Conservation (phyloP, 192 early-diverging fungal species). For the Dimargaris cristalligena region DNA sequence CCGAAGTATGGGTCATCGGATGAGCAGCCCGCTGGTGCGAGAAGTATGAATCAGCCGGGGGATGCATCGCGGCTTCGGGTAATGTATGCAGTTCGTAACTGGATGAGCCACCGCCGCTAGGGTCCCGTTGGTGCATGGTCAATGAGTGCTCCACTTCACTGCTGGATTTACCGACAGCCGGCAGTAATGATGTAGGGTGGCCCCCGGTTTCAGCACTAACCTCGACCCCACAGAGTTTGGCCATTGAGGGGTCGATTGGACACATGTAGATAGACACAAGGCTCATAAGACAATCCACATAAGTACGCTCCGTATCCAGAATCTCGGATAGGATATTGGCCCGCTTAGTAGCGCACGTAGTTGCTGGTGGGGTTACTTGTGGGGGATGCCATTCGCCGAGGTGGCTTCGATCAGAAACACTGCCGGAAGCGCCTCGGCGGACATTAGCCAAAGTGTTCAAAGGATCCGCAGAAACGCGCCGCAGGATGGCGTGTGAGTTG, state of each 20-base stretch:
- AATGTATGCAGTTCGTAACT: too few species aligned
- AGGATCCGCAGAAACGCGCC: slow-evolving; percentile 13
- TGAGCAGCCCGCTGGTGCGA: too few species aligned
- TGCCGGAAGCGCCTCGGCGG: slow-evolving; percentile 13
- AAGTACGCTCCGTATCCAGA: slow-evolving; percentile 68
- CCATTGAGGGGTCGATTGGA: slow-evolving; percentile 24
- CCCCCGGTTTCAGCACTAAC: too few species aligned
- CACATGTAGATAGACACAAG: slow-evolving; percentile 48
- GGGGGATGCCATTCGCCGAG: not conserved
- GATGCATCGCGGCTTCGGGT: too few species aligned
- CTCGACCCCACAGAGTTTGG: not conserved
- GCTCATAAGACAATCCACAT: slow-evolving; percentile 63
- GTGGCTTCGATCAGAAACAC: not conserved
- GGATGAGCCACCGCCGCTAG: too few species aligned
- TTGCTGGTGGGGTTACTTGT: not conserved
- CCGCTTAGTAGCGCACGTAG: slow-evolving; percentile 22
- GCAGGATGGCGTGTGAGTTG: not conserved
- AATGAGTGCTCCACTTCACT: too few species aligned
- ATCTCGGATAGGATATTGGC: slow-evolving; percentile 61
- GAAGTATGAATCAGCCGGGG: too few species aligned
- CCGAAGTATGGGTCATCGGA: too few species aligned
- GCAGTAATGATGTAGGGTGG: too few species aligned
- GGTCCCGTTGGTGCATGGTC: too few species aligned
- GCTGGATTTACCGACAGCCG: too few species aligned
- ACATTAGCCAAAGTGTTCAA: not conserved